Conservation (phyloP, 208 protist species). For the Acanthamoeba culbertsoni region DNA sequence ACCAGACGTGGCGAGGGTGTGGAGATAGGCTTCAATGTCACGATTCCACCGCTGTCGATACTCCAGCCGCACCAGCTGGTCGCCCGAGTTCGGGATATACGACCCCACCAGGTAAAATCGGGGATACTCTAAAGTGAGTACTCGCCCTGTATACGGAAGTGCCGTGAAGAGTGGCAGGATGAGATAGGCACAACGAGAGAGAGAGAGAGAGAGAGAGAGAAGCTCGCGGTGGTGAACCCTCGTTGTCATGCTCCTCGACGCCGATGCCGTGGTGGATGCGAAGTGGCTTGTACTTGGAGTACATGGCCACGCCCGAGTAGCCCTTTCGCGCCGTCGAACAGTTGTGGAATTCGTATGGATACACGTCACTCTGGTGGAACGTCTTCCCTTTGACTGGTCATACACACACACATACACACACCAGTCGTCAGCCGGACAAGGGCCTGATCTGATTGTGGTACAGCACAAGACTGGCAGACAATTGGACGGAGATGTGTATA, state of each 20-base stretch:
- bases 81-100: constrained; percentile 93
- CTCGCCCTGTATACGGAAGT: constrained; percentile 76
- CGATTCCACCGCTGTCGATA: constrained; percentile 89
- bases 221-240: neutral
- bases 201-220: neutral
- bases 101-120: constrained; percentile 88
- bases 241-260: constrained; percentile 14
- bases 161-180: neutral
- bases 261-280: constrained; percentile 21
- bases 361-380: neutral
- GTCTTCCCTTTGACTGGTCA: neutral
- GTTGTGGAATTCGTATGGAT: constrained; percentile 18
- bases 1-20: constrained; percentile 54
- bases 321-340: neutral
- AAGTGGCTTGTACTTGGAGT: neutral
- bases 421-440: neutral
- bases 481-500: neutral
- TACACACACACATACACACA: neutral
- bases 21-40: constrained; percentile 70
- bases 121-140: constrained; percentile 87
- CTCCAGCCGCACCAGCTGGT: constrained; percentile 87
- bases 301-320: constrained; percentile 16
- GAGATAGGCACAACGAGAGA: too few species aligned
- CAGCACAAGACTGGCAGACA: neutral
- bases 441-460: neutral